Evolutionary conservation across 2,329 filamentous ascomycete species (phyloP), one percentile per base, ranked within the genome.

Genomic region (Lachnellula cervina): DNA sequence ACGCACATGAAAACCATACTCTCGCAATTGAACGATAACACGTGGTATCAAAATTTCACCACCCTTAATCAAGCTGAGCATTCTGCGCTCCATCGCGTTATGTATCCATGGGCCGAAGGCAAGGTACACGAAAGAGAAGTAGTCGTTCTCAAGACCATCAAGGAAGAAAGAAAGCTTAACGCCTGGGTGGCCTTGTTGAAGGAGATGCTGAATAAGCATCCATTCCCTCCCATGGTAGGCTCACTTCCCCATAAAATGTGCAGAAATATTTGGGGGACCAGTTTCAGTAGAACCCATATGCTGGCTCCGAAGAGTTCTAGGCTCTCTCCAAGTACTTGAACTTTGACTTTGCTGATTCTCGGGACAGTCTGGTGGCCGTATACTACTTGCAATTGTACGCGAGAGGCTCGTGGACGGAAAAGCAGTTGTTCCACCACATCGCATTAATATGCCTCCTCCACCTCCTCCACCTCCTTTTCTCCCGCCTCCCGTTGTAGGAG

Each of bases 1-100:
- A 66, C 66, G 2, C 66, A 68, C 23, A 64, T 66, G 57, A 56
- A 59, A 7, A 65, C 63, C 7, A 67, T 68, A 25, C 51, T 68
- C 5, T 58, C 58, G 13, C 65, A 68, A 38, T 50, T 67, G 35
- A 61, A 61, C 17, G 51, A 60, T 43, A 55, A 63, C 38, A 55
- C 45, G 7, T 68, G 66, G 66, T 66, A 65, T 43, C 60, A 66
- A 17, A 67, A 63, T 0, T 68, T 62, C 38, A 58, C 51, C 3
- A 54, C 38, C 1, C 44, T 68, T 14, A 58, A 52, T 32, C 8
- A 17, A 4, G 4, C 7, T 3, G 66, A 68, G 28, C 52, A 64
- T 25, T 28, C 8, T 8, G 42, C 45, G 6, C 49, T 67, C 13
- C 45, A 55, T 5, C 34, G 42, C 9, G 40, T 63, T 21, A 40